Base-by-base conservation (phyloP, 116 monocot genomes). In the Trichopus zeylanicus region DNA sequence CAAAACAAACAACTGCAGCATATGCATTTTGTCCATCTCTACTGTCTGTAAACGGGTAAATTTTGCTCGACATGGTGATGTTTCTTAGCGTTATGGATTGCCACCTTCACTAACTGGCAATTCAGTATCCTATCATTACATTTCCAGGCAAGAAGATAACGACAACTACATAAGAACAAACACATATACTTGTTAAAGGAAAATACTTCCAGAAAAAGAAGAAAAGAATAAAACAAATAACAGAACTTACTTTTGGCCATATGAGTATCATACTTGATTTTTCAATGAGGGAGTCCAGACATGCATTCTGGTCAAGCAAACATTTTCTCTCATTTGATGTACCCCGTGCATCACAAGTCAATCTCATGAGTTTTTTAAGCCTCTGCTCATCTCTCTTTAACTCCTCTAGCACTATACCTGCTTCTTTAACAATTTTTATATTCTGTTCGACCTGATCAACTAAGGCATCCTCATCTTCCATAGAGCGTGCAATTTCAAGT, bases 401-500 rank as follows among this genome's bases (percentile, higher is more conserved):
- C n/a, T 78, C 69, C 63, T 90, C 79, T 19, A 81, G 59, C 18
- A 84, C 87, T 59, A 77, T 57, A 30, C 58, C 47, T 24, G 90
- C 90, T 79, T 97, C 80, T 67, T 81, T 70, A 53, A 83, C 81
- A 27, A 49, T 84, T 53, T 73, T 16, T 11, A 97, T 71, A 76
- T 97, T 97, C 52, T 78, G 57, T 58, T 64, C 67, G 21, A 97
- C 90, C 59, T 81, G 87, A 67, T 69, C 63, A 63, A 87, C 75
- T 54, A 95, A 77, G 11, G 66, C 79, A 79, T 79, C 75, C 47
- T 95, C 95, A 57, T 95, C 95, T 70, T 89, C 81, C 76, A 95
- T 60, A 38, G 53, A 60, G n/a, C 53, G 67, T 65, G 86, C 90
- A 53, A 84, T 77, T 29, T 81, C 71, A 53, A 78, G 75, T 30